Evolutionary conservation across 129 eudicot species (phyloP).

Genomic region (Ambrosia artemisiifolia): DNA sequence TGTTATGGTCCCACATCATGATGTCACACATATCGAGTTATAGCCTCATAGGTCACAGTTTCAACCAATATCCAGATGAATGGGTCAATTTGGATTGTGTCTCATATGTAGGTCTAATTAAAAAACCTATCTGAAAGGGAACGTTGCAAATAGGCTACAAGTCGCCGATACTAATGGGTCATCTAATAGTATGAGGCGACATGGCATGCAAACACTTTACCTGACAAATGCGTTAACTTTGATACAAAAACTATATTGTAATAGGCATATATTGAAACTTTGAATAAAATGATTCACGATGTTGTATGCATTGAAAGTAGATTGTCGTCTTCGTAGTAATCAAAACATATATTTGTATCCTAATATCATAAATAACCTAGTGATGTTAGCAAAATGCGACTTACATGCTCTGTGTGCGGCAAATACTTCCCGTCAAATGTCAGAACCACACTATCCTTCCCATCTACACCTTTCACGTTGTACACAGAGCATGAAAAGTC

Average conservation of each 20-base stretch:
- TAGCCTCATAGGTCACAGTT: neutral
- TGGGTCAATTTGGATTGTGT: neutral
- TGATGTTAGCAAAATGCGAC: conserved; percentile 21
- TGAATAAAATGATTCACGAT: neutral
- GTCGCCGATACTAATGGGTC: too few relatives aligned
- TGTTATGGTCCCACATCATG: neutral
- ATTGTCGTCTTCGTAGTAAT: neutral
- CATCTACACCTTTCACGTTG: conserved; percentile 90
- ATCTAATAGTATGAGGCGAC: neutral
- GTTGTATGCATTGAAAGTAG: neutral
- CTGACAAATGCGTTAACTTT: neutral
- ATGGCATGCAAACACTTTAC: neutral
- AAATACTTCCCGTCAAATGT: conserved; percentile 95
- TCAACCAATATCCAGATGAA: neutral
- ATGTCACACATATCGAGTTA: neutral
- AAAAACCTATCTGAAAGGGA: neutral
- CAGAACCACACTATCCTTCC: conserved; percentile 82
- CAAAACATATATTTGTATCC: neutral
- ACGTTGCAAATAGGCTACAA: too few relatives aligned
- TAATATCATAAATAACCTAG: neutral
- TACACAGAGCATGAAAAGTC: conserved; percentile 96
- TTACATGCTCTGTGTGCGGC: conserved; percentile 86
- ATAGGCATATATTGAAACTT: neutral
- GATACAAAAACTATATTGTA: neutral
- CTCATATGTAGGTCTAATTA: neutral